Conservation (phyloP, 208 protist genomes). For the Leptomonas pyrrhocoris region DNA sequence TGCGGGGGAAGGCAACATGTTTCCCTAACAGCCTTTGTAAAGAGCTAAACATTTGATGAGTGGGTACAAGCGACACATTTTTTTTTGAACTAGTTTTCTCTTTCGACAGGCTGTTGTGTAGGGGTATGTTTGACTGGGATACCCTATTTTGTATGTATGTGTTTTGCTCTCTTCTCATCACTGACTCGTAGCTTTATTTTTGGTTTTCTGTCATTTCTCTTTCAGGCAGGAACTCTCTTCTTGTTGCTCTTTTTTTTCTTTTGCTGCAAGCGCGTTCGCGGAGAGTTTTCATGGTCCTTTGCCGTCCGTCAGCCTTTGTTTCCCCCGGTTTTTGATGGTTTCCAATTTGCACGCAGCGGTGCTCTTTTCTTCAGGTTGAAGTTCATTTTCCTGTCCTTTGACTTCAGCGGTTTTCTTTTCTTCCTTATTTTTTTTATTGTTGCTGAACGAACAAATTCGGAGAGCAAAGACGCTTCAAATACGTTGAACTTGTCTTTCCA, state of each 20-base stretch:
- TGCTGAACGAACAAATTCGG: too few relatives aligned
- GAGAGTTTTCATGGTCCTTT: too few relatives aligned
- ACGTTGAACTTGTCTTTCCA: too few relatives aligned
- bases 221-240: not conserved
- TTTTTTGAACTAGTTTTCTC: constrained; percentile 6
- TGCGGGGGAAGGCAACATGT: constrained; percentile 3
- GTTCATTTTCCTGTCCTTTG: too few relatives aligned
- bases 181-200: not conserved
- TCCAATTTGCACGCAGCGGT: too few relatives aligned
- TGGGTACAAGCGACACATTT: not conserved
- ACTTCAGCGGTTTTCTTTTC: not conserved
- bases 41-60: too few relatives aligned
- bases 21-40: not conserved
- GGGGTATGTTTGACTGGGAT: too few relatives aligned
- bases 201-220: not conserved
- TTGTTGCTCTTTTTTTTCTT: not conserved
- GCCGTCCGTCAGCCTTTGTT: too few relatives aligned
- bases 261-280: not conserved
- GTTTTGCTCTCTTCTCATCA: too few relatives aligned
- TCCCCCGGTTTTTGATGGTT: not conserved
- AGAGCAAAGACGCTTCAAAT: too few relatives aligned
- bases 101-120: too few relatives aligned
- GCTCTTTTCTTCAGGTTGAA: not conserved
- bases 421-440: constrained; percentile 12
- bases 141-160: not conserved